Conservation (phyloP, 2,329 filamentous ascomycete species). For the Cercospora sp. region DNA sequence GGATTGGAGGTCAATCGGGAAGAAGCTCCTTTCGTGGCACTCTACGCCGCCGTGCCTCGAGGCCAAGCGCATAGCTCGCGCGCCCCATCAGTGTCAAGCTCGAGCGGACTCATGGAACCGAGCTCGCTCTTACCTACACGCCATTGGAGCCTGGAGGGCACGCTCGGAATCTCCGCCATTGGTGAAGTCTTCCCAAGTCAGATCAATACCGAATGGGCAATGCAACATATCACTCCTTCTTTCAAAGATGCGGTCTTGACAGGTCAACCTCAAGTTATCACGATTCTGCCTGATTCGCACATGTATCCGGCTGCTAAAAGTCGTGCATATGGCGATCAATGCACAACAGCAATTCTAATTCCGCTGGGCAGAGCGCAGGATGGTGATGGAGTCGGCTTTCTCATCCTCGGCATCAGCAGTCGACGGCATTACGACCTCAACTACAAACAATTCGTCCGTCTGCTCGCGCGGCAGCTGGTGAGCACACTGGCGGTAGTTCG, state of each 20-base stretch:
- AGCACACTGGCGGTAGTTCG: slow-evolving; percentile 35
- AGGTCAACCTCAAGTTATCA: slow-evolving; percentile 25
- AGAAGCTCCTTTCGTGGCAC: slow-evolving; percentile 26
- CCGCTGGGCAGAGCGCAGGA: slow-evolving; percentile 34
- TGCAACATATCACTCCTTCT: slow-evolving; percentile 7
- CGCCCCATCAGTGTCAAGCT: slow-evolving; percentile 6
- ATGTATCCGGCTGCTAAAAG: slow-evolving; percentile 12
- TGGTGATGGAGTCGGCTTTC: slow-evolving; percentile 24
- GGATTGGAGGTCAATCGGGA: slow-evolving; percentile 21
- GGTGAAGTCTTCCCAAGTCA: slow-evolving; percentile 5
- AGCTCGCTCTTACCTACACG: slow-evolving; percentile 6
- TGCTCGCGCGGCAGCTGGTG: slow-evolving; percentile 34
- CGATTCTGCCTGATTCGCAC: background rate
- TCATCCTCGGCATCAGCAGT: slow-evolving; percentile 41
- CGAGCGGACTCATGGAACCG: background rate
- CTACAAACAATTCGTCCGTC: slow-evolving; percentile 38
- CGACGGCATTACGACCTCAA: slow-evolving; percentile 37
- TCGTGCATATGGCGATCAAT: slow-evolving; percentile 35
- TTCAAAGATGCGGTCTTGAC: slow-evolving; percentile 16
- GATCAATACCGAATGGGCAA: slow-evolving; percentile 18
- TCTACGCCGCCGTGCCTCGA: slow-evolving; percentile 18
- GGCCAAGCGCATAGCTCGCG: background rate
- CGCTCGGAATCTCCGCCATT: background rate
- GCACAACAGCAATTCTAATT: slow-evolving; percentile 37
- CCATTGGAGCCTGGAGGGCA: slow-evolving; percentile 16